Conservation (phyloP, 2,329 filamentous ascomycete genomes). For the Raffaelea arxii region DNA sequence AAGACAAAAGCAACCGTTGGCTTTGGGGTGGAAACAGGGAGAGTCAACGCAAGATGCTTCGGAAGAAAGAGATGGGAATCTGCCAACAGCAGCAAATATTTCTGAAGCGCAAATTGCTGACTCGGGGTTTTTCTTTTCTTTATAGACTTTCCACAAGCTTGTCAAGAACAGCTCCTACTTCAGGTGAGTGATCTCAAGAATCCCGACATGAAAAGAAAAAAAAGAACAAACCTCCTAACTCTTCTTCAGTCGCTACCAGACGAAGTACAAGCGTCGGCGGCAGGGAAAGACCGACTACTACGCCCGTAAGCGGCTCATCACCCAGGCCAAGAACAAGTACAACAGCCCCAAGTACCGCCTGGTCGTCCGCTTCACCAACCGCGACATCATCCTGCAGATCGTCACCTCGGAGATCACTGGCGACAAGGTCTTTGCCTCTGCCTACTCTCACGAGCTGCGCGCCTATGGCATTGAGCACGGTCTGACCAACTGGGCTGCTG, state of each 20-base stretch:
- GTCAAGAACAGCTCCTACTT: conserved; percentile 98
- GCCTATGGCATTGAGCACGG: conserved; percentile 97
- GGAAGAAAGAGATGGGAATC: conserved; percentile 49
- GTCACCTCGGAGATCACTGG: conserved; percentile 91
- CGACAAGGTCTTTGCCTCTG: conserved; percentile 90
- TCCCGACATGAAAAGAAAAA: neutral
- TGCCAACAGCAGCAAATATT: conserved; percentile 23
- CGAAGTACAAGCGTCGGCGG: conserved; percentile 98
- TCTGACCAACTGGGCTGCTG: conserved; percentile 98
- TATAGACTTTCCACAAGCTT: conserved; percentile 81
- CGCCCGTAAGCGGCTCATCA: conserved; percentile 97
- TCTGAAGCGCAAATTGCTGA: conserved; percentile 99
- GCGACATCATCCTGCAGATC: conserved; percentile 98
- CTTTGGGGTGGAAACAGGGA: conserved; percentile 16
- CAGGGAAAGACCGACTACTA: conserved; percentile 99
- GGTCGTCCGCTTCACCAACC: conserved; percentile 98
- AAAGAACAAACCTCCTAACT: neutral
- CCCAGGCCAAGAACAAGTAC: conserved; percentile 99
- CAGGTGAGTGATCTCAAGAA: conserved; percentile 55
- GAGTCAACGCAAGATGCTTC: conserved; percentile 99
- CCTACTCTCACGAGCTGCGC: conserved; percentile 96
- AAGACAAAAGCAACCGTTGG: neutral
- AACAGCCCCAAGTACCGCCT: conserved; percentile 99
- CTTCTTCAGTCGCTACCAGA: conserved; percentile 79
- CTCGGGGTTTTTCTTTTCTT: conserved; percentile 55